Percentiles rank a stretch among this genome's conserved stretches.
Evolutionary conservation across 495 filamentous ascomycete genomes (phyloP).

Genomic region (Trichodelitschia bisporula): DNA sequence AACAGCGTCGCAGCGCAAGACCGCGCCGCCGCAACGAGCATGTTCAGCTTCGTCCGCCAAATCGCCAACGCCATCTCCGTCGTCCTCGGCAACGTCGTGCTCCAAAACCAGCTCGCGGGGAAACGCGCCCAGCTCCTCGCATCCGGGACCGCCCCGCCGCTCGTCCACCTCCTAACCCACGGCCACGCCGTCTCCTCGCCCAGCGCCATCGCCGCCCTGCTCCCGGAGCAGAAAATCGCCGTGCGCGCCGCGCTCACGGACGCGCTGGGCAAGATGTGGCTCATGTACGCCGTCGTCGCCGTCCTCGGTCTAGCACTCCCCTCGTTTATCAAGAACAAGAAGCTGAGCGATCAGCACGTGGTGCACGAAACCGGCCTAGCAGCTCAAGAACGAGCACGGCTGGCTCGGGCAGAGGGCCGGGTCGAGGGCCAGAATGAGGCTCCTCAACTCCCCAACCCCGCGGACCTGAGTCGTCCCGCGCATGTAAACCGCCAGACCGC

Average conservation of each 20-base stretch:
- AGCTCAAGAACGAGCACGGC: no score
- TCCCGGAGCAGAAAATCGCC: conserved; percentile 10
- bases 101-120: conserved; percentile 4
- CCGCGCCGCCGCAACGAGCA: conserved; percentile 7
- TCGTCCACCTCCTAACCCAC: conserved; percentile 16
- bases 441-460: no score
- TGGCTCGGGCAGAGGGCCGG: no score
- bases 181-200: conserved; percentile 21
- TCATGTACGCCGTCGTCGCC: conserved; percentile 19
- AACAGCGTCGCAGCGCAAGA: conserved; percentile 20
- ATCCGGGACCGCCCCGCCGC: conserved; percentile 12
- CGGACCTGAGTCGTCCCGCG: no score
- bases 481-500: no score
- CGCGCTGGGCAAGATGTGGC: conserved; percentile 22
- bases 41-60: conserved; percentile 9
- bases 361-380: conserved; percentile 19
- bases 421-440: no score
- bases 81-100: conserved; percentile 9
- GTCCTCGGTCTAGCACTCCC: conserved; percentile 15
- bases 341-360: conserved; percentile 11
- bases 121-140: conserved; percentile 8
- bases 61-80: conserved; percentile 9
- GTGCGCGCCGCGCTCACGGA: conserved; percentile 18
- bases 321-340: conserved; percentile 17
- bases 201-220: conserved; percentile 15